Percentiles rank a stretch among this genome's conserved stretches.
Evolutionary conservation across 495 filamentous ascomycete genomes (phyloP).

Genomic region (Aspergillus bertholletiae): DNA sequence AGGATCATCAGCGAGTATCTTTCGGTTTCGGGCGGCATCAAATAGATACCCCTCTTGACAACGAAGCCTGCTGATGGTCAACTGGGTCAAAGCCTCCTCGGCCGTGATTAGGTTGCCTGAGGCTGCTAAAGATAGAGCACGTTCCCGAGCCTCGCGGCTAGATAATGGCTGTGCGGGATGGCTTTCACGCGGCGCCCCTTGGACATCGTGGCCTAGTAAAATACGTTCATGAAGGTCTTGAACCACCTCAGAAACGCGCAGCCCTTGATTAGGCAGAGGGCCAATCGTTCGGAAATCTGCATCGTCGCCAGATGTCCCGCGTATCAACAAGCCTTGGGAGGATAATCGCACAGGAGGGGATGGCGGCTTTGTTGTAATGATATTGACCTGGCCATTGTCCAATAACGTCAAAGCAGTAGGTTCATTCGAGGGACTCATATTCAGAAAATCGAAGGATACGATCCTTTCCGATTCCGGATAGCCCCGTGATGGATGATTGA

Average conservation of each 20-base stretch:
- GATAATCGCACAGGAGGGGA: slow-evolving; percentile 47
- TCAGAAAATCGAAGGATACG: slow-evolving; percentile 86
- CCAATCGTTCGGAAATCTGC: slow-evolving; percentile 30
- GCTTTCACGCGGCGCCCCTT: slow-evolving; percentile 3
- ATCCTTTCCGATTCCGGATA: slow-evolving; percentile 59
- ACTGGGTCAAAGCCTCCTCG: slow-evolving; percentile 41
- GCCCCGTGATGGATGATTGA: slow-evolving; percentile 38
- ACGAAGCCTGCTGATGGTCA: slow-evolving; percentile 44
- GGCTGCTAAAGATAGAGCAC: slow-evolving; percentile 26
- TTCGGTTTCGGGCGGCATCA: slow-evolving; percentile 63
- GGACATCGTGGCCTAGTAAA: slow-evolving; percentile 15
- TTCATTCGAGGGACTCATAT: slow-evolving; percentile 54
- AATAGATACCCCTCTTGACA: slow-evolving; percentile 78
- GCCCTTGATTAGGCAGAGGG: slow-evolving; percentile 28
- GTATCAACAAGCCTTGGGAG: slow-evolving; percentile 37
- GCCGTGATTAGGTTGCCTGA: slow-evolving; percentile 25
- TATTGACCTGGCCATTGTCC: slow-evolving; percentile 62
- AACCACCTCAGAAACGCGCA: slow-evolving; percentile 28
- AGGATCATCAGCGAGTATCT: slow-evolving; percentile 67
- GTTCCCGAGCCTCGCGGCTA: slow-evolving; percentile 44
- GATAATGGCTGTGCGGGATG: slow-evolving; percentile 27
- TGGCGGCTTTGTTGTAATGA: slow-evolving; percentile 59
- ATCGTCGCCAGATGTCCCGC: slow-evolving; percentile 25
- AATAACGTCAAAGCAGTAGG: slow-evolving; percentile 66
- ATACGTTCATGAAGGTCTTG: slow-evolving; percentile 27